These are phyloP conservation scores for Amylostereum areolatum DNA, from an alignment of 1,284 basidiomycete species.

Conservation along the genomic window DNA sequence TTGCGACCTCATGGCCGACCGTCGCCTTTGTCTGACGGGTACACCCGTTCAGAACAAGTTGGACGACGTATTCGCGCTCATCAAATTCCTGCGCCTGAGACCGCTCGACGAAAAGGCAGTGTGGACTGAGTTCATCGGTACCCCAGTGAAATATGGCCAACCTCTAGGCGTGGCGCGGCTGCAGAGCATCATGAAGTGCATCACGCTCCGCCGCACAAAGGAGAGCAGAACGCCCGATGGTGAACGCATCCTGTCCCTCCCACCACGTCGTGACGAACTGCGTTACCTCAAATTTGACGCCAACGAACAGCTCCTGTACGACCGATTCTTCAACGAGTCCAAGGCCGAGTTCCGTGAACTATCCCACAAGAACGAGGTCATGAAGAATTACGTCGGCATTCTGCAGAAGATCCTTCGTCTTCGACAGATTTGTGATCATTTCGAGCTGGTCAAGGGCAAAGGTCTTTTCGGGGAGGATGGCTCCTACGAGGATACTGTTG, in stretches of 20 bases:
- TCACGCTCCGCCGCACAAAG: constrained; percentile 95
- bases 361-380: constrained; percentile 82
- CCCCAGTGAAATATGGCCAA: constrained; percentile 88
- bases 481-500: constrained; percentile 68
- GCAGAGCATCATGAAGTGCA: constrained; percentile 95
- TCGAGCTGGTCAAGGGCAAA: constrained; percentile 83
- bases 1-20: constrained; percentile 91
- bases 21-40: constrained; percentile 91
- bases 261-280: constrained; percentile 82
- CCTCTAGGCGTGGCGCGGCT: constrained; percentile 89
- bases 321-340: constrained; percentile 82
- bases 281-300: constrained; percentile 81
- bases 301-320: constrained; percentile 83
- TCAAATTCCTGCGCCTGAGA: constrained; percentile 90
- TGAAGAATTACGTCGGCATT: constrained; percentile 98
- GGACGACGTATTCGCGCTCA: constrained; percentile 94
- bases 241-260: constrained; percentile 79
- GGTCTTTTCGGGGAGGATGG: constrained; percentile 41
- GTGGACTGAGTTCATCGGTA: constrained; percentile 92
- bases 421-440: constrained; percentile 97
- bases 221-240: constrained; percentile 82
- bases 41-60: constrained; percentile 99
- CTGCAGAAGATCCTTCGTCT: constrained; percentile 92
- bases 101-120: constrained; percentile 91
- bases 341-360: constrained; percentile 89